phyloP scores from a whole-genome alignment of 202 grass and related monocot species.

The Digitaria exilis region DNA sequence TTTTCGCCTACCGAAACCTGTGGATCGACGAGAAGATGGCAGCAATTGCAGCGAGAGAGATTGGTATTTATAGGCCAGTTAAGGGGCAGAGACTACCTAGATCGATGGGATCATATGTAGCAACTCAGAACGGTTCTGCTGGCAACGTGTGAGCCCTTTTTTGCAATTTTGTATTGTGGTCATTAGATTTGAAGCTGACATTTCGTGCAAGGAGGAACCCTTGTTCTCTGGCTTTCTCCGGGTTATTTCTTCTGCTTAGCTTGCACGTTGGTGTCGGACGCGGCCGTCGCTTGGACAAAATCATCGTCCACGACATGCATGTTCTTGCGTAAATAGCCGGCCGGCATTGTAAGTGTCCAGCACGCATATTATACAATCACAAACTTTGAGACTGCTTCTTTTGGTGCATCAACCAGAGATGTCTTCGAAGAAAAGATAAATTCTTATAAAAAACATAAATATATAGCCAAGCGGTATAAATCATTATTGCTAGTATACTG shows the following conservation, averaged over 20 bases:
- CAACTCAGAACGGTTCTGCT: not conserved
- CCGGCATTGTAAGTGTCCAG: not conserved
- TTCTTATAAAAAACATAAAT: no score
- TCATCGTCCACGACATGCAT: no score
- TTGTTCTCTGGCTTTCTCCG: not conserved
- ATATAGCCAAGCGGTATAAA: no score
- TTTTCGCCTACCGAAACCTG: not conserved
- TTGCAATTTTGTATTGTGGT: no score
- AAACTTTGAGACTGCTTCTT: no score
- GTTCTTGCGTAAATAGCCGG: no score
- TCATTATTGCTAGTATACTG: no score
- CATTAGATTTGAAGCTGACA: not conserved
- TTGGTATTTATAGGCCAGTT: not conserved
- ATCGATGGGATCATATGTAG: not conserved
- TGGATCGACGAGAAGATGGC: not conserved
- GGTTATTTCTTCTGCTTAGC: not conserved
- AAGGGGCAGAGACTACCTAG: not conserved
- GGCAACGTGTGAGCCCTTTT: not conserved
- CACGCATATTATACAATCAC: no score
- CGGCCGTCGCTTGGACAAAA: not conserved
- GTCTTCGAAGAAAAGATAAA: no score
- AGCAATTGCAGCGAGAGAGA: not conserved
- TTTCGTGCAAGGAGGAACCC: not conserved
- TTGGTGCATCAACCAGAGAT: no score
- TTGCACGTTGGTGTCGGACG: not conserved